Evolutionary conservation across 2,329 filamentous ascomycete genomes (phyloP).

Genomic region (Pseudocercospora musae): DNA sequence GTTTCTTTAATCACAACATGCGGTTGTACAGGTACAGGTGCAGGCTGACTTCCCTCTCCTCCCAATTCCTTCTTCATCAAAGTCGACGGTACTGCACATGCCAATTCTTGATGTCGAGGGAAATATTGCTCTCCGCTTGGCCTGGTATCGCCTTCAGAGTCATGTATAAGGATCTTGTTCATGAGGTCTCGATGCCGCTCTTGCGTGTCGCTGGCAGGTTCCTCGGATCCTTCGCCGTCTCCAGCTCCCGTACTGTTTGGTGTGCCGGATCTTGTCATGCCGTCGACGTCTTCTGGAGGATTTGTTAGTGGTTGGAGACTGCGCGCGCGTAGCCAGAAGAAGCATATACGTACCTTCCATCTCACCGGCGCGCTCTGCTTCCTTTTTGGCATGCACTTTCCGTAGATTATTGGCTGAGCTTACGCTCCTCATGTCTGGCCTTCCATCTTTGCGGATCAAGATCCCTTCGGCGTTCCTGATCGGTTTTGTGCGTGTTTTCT

Average conservation of each 20-base stretch:
- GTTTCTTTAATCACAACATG: slow-evolving; percentile 21
- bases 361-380: slow-evolving; percentile 36
- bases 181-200: slow-evolving; percentile 32
- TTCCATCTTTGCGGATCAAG: slow-evolving; percentile 51
- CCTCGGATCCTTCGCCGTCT: slow-evolving; percentile 21
- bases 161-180: slow-evolving; percentile 31
- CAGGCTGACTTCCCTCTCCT: not conserved
- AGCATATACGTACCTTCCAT: slow-evolving; percentile 24
- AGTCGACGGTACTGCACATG: not conserved
- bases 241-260: slow-evolving; percentile 18
- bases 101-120: slow-evolving; percentile 17
- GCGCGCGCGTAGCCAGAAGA: no score
- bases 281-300: slow-evolving; percentile 8
- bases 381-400: slow-evolving; percentile 51
- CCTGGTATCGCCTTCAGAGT: slow-evolving; percentile 18
- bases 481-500: slow-evolving; percentile 51
- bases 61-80: slow-evolving; percentile 13
- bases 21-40: not conserved
- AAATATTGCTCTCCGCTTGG: slow-evolving; percentile 25
- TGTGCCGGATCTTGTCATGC: slow-evolving; percentile 20
- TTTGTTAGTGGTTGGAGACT: slow-evolving; percentile 8
- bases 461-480: slow-evolving; percentile 50
- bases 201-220: slow-evolving; percentile 20
- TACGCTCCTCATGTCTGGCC: slow-evolving; percentile 52
- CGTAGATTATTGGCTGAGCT: slow-evolving; percentile 51